Percentiles rank a stretch among this genome's conserved stretches.
Conservation (phyloP, 768 basidiomycete species). For the Lactarius akahatsu region DNA sequence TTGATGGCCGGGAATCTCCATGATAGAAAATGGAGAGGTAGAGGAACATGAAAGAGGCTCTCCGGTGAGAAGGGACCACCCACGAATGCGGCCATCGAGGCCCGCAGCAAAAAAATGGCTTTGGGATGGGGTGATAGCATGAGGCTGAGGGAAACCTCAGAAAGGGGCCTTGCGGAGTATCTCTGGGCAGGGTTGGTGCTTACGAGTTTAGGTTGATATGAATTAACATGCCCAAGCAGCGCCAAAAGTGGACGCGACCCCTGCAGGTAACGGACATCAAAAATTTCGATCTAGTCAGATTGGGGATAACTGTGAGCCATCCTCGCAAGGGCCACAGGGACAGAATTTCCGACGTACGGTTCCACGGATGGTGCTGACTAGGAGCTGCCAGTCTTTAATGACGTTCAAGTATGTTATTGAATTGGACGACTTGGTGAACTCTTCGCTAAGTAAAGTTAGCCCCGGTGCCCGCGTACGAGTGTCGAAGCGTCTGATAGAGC, state of each 20-base stretch:
- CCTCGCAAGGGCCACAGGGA: conserved; percentile 1
- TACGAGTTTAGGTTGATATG: conserved; percentile 52
- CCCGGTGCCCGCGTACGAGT: conserved; percentile 34
- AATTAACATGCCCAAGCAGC: conserved; percentile 60
- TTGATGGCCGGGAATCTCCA: conserved; percentile 3
- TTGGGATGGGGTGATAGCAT: conserved; percentile 55
- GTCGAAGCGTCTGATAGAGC: conserved; percentile 58
- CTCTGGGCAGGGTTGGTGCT: conserved; percentile 29
- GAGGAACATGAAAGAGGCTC: conserved; percentile 35
- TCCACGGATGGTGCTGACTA: conserved; percentile 61
- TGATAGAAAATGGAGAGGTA: conserved; percentile 28
- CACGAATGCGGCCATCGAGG: conserved; percentile 60
- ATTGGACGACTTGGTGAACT: conserved; percentile 38
- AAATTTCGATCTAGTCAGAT: conserved; percentile 52
- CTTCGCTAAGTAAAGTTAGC: conserved; percentile 42
- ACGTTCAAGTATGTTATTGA: conserved; percentile 56
- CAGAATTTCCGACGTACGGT: conserved; percentile 42
- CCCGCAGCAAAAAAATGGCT: conserved; percentile 69
- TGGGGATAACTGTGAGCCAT: conserved; percentile 10
- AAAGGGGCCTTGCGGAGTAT: not conserved
- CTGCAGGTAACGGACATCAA: conserved; percentile 60
- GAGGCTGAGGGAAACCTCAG: conserved; percentile 45
- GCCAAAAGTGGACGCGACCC: conserved; percentile 43
- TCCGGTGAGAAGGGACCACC: conserved; percentile 67
- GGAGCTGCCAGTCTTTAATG: conserved; percentile 50